These are phyloP conservation scores for Penicillium waksmanii DNA, from an alignment of 495 filamentous ascomycete species.

Conservation along the genomic window DNA sequence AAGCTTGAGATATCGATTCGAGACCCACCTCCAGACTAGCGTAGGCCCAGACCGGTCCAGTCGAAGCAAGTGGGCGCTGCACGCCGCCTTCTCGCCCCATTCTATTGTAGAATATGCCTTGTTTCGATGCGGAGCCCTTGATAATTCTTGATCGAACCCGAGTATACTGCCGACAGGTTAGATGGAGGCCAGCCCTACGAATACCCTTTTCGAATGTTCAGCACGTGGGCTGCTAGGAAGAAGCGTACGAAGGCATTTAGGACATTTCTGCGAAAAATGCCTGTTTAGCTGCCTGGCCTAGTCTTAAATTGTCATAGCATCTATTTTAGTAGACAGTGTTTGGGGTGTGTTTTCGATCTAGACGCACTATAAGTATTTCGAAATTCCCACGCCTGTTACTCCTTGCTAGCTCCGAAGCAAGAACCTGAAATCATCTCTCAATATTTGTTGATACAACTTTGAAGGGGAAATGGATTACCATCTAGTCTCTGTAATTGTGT, in stretches of 20 bases:
- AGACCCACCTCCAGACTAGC: neutral
- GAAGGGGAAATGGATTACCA: too few species aligned
- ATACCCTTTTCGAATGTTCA: neutral
- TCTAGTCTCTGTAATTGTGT: neutral
- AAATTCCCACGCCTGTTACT: too few species aligned
- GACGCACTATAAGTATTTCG: too few species aligned
- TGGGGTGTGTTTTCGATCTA: too few species aligned
- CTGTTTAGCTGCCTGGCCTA: neutral
- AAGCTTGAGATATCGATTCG: neutral
- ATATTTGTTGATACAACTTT: conserved; percentile 26
- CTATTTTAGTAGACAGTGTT: neutral
- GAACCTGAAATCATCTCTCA: too few species aligned
- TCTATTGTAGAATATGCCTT: neutral
- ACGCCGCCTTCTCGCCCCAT: neutral
- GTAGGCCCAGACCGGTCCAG: neutral
- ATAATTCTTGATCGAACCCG: neutral
- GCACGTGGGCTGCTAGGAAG: neutral
- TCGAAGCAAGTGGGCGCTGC: neutral
- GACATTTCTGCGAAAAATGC: neutral
- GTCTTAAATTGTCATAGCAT: neutral
- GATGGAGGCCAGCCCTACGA: neutral
- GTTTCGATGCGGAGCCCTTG: neutral
- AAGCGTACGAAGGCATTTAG: neutral
- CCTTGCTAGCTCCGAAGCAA: too few species aligned
- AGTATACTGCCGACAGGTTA: neutral